These are phyloP conservation scores for Talaromyces pinophilus DNA, from an alignment of 2,329 filamentous ascomycete species.

Conservation along the genomic window DNA sequence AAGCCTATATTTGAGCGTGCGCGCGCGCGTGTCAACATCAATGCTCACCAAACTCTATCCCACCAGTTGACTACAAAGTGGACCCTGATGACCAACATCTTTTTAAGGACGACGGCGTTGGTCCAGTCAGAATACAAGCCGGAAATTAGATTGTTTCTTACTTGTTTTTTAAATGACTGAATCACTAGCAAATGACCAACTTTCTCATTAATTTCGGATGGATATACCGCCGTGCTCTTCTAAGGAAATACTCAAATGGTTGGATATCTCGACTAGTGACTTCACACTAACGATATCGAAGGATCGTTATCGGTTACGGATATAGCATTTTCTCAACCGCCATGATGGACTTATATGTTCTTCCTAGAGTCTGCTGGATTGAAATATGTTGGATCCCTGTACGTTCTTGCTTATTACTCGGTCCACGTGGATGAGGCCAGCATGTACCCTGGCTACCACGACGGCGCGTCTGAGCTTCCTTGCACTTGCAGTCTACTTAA, in stretches of 20 bases:
- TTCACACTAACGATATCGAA: neutral
- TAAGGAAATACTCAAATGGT: neutral
- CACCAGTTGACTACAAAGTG: neutral
- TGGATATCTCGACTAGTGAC: neutral
- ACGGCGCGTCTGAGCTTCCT: neutral
- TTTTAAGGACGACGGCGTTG: neutral
- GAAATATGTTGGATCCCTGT: neutral
- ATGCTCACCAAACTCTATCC: neutral
- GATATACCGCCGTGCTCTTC: neutral
- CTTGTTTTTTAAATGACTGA: neutral
- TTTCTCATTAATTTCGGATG: neutral
- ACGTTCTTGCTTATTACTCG: neutral
- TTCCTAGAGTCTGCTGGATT: neutral
- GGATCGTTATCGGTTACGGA: neutral
- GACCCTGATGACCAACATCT: neutral
- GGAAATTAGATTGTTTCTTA: neutral
- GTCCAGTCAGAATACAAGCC: neutral
- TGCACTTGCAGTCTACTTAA: neutral
- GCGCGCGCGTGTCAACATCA: too few relatives aligned
- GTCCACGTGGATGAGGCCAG: conserved; percentile 2
- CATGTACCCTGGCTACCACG: neutral
- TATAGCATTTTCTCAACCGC: neutral
- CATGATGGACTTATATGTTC: neutral
- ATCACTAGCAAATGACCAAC: neutral
- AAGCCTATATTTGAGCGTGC: too few relatives aligned